Base-by-base conservation (phyloP, 495 filamentous ascomycete species). In the Penicillium simplicissimum region DNA sequence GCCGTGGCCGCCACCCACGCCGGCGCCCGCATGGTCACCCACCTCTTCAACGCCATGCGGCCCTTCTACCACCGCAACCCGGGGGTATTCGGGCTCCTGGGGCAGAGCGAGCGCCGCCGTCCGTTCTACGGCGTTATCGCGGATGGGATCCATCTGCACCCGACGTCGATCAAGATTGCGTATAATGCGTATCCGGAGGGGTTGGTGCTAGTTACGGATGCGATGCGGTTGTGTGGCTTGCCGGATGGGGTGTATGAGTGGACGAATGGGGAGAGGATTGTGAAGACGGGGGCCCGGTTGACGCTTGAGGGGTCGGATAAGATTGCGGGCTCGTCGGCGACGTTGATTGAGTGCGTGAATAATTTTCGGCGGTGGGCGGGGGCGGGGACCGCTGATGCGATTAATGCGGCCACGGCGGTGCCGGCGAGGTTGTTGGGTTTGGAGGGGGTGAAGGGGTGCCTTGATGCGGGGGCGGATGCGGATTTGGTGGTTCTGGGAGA, bases 31-130 rank as follows among this genome's bases (percentile, higher is more conserved):
- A 93, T 92, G 90, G 85, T 96, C 36, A 96, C 92, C 1, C 92
- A 96, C 67, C 81, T 96, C 2, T 96, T 95, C 81, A 96, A 96
- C 68, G 92, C 91, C 15, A 96, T 96, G 91, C 83, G 85, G 6
- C 90, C 89, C 15, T 85, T 94, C 8, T 89, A 92, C 70, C 91
- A 94, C 78, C 88, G 91, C 38, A 89, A 93, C 71, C 91, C 91
- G 0, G 91, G 91, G 43, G 84, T 94, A 64, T 93, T 94, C 68
- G 91, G 92, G 21, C 79, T 93, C 0, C 74, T 96, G 57, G 76
- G 85, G 7, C 79, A 82, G 48, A 76, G 63, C 48, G 76, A 78
- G 62, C 72, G 70, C 37, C 73, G 71, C 4, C 70, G 76, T 3
- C 86, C 86, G 0, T 90, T 75, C 64, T 89, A 83, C 67, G 82